phyloP scores from a whole-genome alignment of 2,329 filamentous ascomycete species.

The Penicillium capsulatum region DNA sequence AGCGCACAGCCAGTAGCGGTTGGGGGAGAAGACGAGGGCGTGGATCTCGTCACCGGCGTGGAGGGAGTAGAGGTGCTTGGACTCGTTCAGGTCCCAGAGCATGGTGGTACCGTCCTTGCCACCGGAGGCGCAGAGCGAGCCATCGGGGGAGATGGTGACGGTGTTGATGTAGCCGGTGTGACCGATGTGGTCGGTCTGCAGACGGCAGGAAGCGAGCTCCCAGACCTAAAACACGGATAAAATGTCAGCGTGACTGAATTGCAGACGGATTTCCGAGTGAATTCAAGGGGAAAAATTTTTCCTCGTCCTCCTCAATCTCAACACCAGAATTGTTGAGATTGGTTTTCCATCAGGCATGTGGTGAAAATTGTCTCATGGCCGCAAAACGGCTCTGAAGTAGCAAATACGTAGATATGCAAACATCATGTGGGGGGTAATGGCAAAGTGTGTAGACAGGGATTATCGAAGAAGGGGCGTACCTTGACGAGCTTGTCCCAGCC shows the following conservation, averaged over 20 bases:
- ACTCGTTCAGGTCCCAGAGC: constrained; percentile 99
- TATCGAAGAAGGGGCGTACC: too few relatives aligned
- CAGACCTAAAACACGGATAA: constrained; percentile 65
- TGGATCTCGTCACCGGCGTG: constrained; percentile 99
- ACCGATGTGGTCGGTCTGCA: constrained; percentile 99
- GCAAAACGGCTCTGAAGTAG: constrained; percentile 97
- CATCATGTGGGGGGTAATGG: constrained; percentile 68
- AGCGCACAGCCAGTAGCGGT: constrained; percentile 99
- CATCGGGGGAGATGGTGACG: constrained; percentile 99
- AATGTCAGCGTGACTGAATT: constrained; percentile 20
- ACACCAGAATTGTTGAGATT: constrained; percentile 13
- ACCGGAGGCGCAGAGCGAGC: constrained; percentile 96
- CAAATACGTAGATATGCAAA: constrained; percentile 96
- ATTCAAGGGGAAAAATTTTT: constrained; percentile 8
- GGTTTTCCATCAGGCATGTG: constrained; percentile 50
- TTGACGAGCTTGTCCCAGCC: constrained; percentile 99
- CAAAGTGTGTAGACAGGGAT: too few relatives aligned
- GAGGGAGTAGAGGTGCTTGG: constrained; percentile 99
- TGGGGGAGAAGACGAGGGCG: constrained; percentile 99
- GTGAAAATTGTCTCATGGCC: constrained; percentile 99
- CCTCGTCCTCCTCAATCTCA: constrained; percentile 15
- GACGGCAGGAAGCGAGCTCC: constrained; percentile 98
- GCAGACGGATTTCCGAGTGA: constrained; percentile 5
- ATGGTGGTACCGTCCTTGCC: constrained; percentile 99
- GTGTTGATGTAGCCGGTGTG: constrained; percentile 99